These are phyloP conservation scores for Aspergillus saccharolyticus DNA, from an alignment of 495 filamentous ascomycete genomes.

Conservation along the genomic window DNA sequence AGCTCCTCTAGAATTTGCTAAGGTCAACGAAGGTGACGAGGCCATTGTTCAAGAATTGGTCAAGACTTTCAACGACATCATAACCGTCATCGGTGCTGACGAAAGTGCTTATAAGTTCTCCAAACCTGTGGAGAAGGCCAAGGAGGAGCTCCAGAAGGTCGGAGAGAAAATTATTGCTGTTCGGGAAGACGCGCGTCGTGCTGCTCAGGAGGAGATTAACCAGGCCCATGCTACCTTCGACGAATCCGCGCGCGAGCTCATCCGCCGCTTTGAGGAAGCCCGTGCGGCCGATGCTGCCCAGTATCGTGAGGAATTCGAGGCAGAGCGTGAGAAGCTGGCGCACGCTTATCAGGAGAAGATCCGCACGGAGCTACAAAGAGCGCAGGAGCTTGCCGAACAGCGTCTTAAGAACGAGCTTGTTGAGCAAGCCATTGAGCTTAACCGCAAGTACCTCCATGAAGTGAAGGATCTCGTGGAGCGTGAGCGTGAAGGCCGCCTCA, in stretches of 20 bases:
- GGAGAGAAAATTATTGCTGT: slow-evolving; percentile 67
- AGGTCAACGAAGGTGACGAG: slow-evolving; percentile 69
- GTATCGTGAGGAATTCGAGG: slow-evolving; percentile 85
- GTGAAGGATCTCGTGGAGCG: slow-evolving; percentile 79
- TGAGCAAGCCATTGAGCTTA: slow-evolving; percentile 84
- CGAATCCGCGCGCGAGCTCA: slow-evolving; percentile 69
- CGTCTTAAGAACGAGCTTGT: slow-evolving; percentile 77
- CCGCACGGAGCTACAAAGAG: slow-evolving; percentile 65
- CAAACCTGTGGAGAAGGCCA: slow-evolving; percentile 72
- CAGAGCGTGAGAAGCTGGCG: slow-evolving; percentile 73
- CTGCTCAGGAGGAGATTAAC: slow-evolving; percentile 72
- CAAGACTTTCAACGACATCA: slow-evolving; percentile 91
- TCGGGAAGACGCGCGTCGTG: slow-evolving; percentile 58
- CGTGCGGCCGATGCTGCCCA: slow-evolving; percentile 69
- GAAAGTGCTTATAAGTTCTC: slow-evolving; percentile 65
- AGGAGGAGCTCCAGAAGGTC: slow-evolving; percentile 72
- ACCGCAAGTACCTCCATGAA: slow-evolving; percentile 72
- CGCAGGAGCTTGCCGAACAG: slow-evolving; percentile 71
- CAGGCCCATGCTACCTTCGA: slow-evolving; percentile 72
- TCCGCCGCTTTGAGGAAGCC: slow-evolving; percentile 62
- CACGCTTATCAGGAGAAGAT: slow-evolving; percentile 74
- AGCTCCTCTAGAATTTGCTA: slow-evolving; percentile 66
- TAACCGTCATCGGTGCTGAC: slow-evolving; percentile 84
- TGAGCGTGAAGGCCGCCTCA: slow-evolving; percentile 81
- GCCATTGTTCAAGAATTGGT: slow-evolving; percentile 89